Conservation (phyloP, 202 grass and related monocot species). For the Elaeis oleifera region DNA sequence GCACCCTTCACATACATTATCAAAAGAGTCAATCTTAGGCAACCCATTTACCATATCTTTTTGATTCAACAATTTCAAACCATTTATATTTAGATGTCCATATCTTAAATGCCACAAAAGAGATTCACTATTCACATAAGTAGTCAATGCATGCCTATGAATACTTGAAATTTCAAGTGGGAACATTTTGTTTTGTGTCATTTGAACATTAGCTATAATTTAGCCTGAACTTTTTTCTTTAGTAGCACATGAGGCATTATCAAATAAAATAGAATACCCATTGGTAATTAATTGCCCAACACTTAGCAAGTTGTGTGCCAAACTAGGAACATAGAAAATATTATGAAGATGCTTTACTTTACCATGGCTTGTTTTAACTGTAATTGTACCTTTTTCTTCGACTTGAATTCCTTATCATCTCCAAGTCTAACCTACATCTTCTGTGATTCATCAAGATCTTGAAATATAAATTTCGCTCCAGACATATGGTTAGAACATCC, state of each 20-base stretch:
- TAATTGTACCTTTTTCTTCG: neutral
- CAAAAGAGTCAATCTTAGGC: neutral
- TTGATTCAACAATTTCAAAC: neutral
- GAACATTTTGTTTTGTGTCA: conserved; percentile 5
- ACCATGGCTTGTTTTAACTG: neutral
- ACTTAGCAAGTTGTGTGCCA: neutral
- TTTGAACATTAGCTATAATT: neutral
- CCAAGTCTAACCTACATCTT: no score
- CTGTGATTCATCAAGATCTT: neutral
- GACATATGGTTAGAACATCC: conserved; percentile 5
- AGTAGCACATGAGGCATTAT: neutral
- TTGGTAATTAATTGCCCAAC: neutral
- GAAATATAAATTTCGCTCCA: neutral
- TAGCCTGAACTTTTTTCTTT: neutral
- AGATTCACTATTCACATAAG: neutral
- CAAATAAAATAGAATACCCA: neutral
- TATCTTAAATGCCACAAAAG: neutral
- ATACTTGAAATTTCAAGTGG: neutral
- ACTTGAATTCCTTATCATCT: neutral
- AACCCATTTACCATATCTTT: neutral
- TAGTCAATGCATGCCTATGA: neutral
- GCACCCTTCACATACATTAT: neutral
- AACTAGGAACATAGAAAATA: neutral
- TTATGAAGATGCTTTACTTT: neutral
- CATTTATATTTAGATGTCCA: neutral